A percentile compares a stretch with the other conserved stretches of the same genome.
These are phyloP conservation scores for Hygrophila difformis DNA, from an alignment of 257 asterid genomes.

Conservation along the genomic window DNA sequence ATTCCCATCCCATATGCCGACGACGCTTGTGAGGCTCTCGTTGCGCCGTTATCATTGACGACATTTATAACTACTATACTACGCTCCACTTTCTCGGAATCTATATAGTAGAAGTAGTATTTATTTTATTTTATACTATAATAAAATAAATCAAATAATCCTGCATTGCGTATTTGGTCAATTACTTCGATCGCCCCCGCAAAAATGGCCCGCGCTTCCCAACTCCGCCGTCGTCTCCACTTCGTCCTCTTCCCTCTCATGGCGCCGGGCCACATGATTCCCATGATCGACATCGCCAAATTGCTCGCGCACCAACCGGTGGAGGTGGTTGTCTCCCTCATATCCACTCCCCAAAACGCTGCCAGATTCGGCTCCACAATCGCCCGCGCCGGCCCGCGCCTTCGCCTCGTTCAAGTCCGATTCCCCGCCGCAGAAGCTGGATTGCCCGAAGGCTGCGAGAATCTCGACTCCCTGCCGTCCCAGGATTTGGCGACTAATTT, in stretches of 20 bases:
- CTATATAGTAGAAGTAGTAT: too few species aligned
- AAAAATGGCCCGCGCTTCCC: too few species aligned
- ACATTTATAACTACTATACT: too few species aligned
- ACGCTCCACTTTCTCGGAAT: too few species aligned
- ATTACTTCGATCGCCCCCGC: too few species aligned
- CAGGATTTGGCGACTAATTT: slow-evolving; percentile 18
- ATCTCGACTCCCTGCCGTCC: slow-evolving; percentile 23
- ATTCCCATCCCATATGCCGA: too few species aligned
- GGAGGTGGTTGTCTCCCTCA: neutral
- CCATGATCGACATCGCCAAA: slow-evolving; percentile 31
- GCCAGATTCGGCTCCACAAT: slow-evolving; percentile 19
- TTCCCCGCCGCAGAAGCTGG: slow-evolving; percentile 24
- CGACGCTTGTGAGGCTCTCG: too few species aligned
- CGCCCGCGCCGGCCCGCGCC: slow-evolving; percentile 18
- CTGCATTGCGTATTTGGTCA: too few species aligned
- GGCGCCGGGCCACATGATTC: slow-evolving; percentile 45
- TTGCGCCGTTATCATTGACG: too few species aligned
- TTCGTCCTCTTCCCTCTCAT: slow-evolving; percentile 21
- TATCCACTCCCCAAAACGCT: slow-evolving; percentile 8
- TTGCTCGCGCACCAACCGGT: slow-evolving; percentile 13
- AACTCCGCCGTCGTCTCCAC: too few species aligned
- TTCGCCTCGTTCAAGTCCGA: slow-evolving; percentile 15
- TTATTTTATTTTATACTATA: too few species aligned
- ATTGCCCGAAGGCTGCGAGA: slow-evolving; percentile 35
- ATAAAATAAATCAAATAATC: too few species aligned